Evolutionary conservation across 441 rosid species (phyloP), one percentile per base, ranked within the genome.

Genomic region (Omphalea diandra): DNA sequence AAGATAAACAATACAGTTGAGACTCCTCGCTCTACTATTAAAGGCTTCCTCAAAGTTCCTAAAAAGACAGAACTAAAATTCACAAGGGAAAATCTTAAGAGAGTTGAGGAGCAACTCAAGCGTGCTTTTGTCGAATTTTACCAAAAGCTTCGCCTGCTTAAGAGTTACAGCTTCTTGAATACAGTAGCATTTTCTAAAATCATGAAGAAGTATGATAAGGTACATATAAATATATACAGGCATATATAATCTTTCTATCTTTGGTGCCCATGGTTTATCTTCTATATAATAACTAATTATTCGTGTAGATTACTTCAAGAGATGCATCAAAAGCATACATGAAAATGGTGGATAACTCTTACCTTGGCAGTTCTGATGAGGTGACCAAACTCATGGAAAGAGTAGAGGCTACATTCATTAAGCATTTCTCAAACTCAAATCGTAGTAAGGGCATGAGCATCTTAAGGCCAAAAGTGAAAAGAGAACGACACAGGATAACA

Each of bases 131-230:
- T 81, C 11, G 86, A 80, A 67, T 89, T 89, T 61, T 81, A 89
- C 78, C 87, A 82, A 5, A 89, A 87, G 81, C 93, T 91, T 70
- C 81, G 88, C 11, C 87, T 86, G 43, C 90, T 89, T n/a, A 87
- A 86, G 82, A 88, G 87, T 80, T 91, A 73, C 82, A 82, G 87
- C 80, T 89, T 87, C 83, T 72, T 82, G 79, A 90, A 90, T 63
- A 74, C 74, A 17, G 70, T 88, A 77, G 94, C 93, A 11, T 82
- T 86, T 69, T 86, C 90, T 2, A 88, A 88, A 80, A 88, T 88
- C 43, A 74, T 91, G 90, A 89, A 89, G 86, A 91, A 91, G 76
- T 88, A 87, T 64, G 97, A 89, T 71, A 88, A 88, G 88, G 93
- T 87, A 77, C 0, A 3, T 35, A n/a, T 14, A n/a, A 31, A 33